Conservation (phyloP, 345 rosid genomes). For the Psidium guajava region DNA sequence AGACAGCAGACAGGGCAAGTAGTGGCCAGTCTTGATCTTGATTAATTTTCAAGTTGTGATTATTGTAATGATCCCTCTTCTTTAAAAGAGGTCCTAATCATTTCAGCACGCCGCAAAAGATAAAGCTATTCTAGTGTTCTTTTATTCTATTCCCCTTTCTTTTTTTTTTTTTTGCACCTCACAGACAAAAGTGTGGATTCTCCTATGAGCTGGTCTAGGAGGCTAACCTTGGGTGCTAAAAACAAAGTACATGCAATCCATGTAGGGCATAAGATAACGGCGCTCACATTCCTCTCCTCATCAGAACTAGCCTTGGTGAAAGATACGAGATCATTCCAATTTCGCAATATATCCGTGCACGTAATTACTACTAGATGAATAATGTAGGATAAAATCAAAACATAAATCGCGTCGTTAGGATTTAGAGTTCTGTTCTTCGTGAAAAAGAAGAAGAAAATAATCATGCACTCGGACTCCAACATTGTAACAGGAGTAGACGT, state of each 20-base stretch:
- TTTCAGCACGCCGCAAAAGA: background rate
- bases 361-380: background rate
- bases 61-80: background rate
- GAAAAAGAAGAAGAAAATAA: background rate
- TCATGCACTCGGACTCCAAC: background rate
- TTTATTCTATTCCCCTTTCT: background rate
- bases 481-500: background rate
- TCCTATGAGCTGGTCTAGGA: no score
- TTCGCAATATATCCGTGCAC: background rate
- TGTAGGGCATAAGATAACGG: background rate
- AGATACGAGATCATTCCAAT: background rate
- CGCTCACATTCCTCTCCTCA: background rate
- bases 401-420: background rate
- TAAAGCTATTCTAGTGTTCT: background rate
- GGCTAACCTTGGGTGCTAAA: background rate
- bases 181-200: background rate
- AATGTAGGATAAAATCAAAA: background rate
- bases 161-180: background rate
- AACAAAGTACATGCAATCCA: background rate
- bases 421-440: background rate
- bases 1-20: background rate
- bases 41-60: background rate
- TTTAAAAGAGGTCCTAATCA: background rate
- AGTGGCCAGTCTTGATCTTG: background rate
- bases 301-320: background rate